Base-by-base conservation (phyloP, 2,329 filamentous ascomycete species). In the Fusarium decemcellulare region DNA sequence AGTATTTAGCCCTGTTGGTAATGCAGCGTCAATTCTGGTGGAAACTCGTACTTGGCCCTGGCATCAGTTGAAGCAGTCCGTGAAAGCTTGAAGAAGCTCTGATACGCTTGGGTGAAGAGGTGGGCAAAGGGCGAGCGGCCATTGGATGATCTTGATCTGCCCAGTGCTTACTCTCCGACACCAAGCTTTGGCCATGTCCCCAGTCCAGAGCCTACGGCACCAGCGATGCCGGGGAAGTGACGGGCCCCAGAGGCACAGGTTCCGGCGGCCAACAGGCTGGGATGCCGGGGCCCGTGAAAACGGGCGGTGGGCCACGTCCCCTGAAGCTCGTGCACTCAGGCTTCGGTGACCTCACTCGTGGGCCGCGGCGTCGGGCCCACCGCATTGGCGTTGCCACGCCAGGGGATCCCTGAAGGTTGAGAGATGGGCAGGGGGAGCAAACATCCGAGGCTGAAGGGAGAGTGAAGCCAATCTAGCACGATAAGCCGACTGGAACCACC, bases 201-300 rank as follows among this genome's bases (percentile, higher is more conserved):
- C 32, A 18, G 5, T 46, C 52, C n/a, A 51, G 32, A 44, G 56
- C 61, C 32, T 54, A 40, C 30, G 48, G 40, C 42, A 39, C 56
- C 46, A 55, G 42, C 39, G 48, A 63, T 51, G 57, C 51, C 44
- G 58, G 44, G 56, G 61, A 63, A 50, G 58, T 69, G 51, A 67
- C 59, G 57, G 57, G 59, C 48, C 68, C 46, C 46, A 44, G 39
- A 72, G 50, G 59, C 52, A 42, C 53, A 47, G 52, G 32, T 47
- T 58, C 53, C 56, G 42, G 47, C 51, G 51, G 59, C 72, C 65
- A 75, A 75, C 68, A 64, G 71, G 71, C 73, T 74, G 66, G 59
- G 65, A 72, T 71, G 40, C 66, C 65, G 68, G 71, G 48, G 54
- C 55, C 66, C 71, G 64, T 70, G 60, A 63, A 47, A 61, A 58